Evolutionary conservation across 208 protist genomes (phyloP).

Genomic region (Naegleria lovaniensis): DNA sequence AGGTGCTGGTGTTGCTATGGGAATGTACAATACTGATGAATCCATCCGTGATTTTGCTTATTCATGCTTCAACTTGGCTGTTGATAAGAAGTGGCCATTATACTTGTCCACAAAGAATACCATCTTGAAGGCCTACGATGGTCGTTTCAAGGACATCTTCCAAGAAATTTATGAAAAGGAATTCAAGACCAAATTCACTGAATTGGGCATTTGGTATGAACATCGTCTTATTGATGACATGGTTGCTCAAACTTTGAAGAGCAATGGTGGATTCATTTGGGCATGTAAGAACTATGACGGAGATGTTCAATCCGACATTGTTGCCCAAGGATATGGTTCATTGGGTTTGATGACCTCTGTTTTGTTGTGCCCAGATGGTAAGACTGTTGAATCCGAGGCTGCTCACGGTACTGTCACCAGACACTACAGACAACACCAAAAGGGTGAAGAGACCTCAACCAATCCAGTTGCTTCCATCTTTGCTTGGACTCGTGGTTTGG

Average conservation of each 20-base stretch:
- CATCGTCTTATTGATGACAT: conserved; percentile 96
- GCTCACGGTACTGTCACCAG: conserved; percentile 95
- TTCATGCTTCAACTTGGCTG: conserved; percentile 84
- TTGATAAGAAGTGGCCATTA: conserved; percentile 75
- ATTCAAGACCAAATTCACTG: conserved; percentile 76
- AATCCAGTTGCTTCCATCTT: conserved; percentile 96
- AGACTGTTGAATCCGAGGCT: conserved; percentile 93
- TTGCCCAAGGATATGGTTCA: conserved; percentile 92
- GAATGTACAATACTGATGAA: conserved; percentile 93
- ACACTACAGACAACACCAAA: conserved; percentile 91
- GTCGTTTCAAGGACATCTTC: conserved; percentile 91
- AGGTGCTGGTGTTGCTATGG: conserved; percentile 70
- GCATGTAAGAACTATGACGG: conserved; percentile 98
- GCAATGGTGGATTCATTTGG: conserved; percentile 78
- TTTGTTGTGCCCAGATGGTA: conserved; percentile 88
- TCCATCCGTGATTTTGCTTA: conserved; percentile 87
- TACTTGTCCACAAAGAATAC: conserved; percentile 95
- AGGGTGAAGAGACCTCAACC: conserved; percentile 89
- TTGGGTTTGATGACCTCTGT: conserved; percentile 96
- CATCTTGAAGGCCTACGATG: conserved; percentile 95
- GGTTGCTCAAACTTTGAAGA: conserved; percentile 88
- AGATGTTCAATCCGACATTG: conserved; percentile 94
- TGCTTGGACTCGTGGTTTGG: conserved; percentile 90
- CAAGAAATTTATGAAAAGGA: conserved; percentile 78
- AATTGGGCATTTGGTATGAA: conserved; percentile 75